Base-by-base conservation (phyloP, 2,329 filamentous ascomycete species). In the Amesomyces nigricolor region DNA sequence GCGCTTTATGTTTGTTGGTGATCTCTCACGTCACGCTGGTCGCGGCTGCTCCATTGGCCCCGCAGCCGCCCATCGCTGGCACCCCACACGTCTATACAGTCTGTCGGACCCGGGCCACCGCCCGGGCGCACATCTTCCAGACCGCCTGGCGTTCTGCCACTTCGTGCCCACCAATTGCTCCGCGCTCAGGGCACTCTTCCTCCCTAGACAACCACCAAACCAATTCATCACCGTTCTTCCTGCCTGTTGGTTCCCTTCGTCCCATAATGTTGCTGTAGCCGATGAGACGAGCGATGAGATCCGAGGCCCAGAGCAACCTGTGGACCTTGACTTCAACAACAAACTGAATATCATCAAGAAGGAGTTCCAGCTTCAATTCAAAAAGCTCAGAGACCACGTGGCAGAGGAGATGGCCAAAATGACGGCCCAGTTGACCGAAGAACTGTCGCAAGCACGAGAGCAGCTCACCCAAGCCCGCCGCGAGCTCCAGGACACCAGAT, bases 341-440 rank as follows among this genome's bases (percentile, higher is more conserved):
- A n/a, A n/a, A n/a, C n/a, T n/a, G n/a, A n/a, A n/a, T n/a, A n/a
- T n/a, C n/a, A 53, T 42, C 43, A 53, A 53, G n/a, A 13, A 19
- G n/a, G 51, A 47, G n/a, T 10, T 53, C 29, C 51, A 53, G 51
- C 2, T 47, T 1, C 14, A 53, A 53, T 53, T 53, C 51, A 19
- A n/a, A 47, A 47, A 53, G 35, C 32, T 46, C 29, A 52, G 49
- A 42, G 40, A 51, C 13, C 30, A 45, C 1, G 13, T 46, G 30
- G 50, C 42, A 52, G 50, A 52, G 11, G 42, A 52, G 22, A 30
- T 52, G 1, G 42, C 50, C 32, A 29, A 32, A 29, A 32, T 50
- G 47, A 50, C 37, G 22, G 47, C 35, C n/a, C n/a, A n/a, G n/a
- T n/a, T n/a, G n/a, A n/a, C n/a, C n/a, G n/a, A n/a, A n/a, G n/a